phyloP scores from a whole-genome alignment of 257 asterid species.

The Ophiorrhiza pumila region DNA sequence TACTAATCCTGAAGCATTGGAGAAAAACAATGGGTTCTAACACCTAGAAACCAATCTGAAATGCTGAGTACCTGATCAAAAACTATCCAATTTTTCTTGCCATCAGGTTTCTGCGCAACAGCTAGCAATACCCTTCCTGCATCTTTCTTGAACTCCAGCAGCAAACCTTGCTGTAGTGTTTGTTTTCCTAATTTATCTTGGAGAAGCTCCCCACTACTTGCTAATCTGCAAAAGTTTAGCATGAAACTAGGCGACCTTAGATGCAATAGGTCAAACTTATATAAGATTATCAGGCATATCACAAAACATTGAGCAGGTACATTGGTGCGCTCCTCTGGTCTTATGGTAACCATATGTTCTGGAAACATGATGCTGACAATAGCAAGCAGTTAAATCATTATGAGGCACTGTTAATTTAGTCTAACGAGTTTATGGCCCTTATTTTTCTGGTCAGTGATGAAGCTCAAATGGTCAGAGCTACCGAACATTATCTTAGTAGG shows the following conservation, averaged over 20 bases:
- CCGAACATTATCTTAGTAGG: not conserved
- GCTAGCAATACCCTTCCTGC: constrained; percentile 76
- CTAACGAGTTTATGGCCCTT: not conserved
- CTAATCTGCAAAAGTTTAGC: constrained; percentile 40
- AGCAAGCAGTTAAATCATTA: not conserved
- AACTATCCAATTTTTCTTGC: constrained; percentile 97
- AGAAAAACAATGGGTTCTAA: constrained; percentile 16
- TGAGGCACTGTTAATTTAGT: not conserved
- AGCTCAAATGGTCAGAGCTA: no score
- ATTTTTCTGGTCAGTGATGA: not conserved
- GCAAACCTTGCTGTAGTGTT: constrained; percentile 62
- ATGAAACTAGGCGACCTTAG: constrained; percentile 4
- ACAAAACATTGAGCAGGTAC: not conserved
- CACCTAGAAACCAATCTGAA: constrained; percentile 35
- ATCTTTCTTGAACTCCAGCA: constrained; percentile 92
- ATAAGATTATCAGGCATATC: not conserved
- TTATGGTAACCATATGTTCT: not conserved
- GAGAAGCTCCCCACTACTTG: constrained; percentile 52
- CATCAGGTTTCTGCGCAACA: constrained; percentile 89
- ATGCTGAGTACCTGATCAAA: constrained; percentile 69
- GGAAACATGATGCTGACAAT: not conserved
- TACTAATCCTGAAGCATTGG: constrained; percentile 14
- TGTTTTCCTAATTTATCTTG: constrained; percentile 51
- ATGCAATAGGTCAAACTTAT: not conserved
- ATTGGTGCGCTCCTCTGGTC: not conserved